Base-by-base conservation (phyloP, 2,329 filamentous ascomycete species). In the Metarhizium anisopliae region DNA sequence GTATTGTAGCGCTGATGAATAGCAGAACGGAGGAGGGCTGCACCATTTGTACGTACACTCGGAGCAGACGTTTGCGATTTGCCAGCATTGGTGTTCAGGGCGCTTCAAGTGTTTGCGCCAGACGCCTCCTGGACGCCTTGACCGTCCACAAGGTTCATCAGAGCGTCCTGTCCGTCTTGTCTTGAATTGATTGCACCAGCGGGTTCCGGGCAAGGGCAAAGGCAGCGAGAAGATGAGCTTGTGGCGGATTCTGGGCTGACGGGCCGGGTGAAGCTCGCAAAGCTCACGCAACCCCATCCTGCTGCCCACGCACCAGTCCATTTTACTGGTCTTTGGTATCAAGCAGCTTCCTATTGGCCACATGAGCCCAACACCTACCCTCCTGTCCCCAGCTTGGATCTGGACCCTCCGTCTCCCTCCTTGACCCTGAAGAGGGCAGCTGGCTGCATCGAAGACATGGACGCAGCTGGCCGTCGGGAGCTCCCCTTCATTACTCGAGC, bases 71-170 rank as follows among this genome's bases (percentile, higher is more conserved):
- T 40, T 18, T 52, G 50, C 25, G 13, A 53, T 53, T 47, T 47
- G 51, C 40, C 43, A 32, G 8, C 38, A 18, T 40, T 40, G 36
- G 10, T 32, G 47, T 30, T 51, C 16, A 40, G 40, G 43, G 54
- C 42, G 54, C 54, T 30, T 49, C 13, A 30, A 30, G 25, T 49
- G 45, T 30, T 30, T 55, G 45, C 50, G 54, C 36, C 54, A 42
- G 54, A 56, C 51, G 55, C 55, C 55, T 53, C 55, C 50, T 32
- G 50, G 51, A 40, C 55, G 54, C 54, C 54, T 16, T 47, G 53
- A 45, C 53, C 51, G 43, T 40, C 42, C 11, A 42, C 42, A 47
- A 13, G 30, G 42, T 36, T 36, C 43, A 18, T 53, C 30, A 18
- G 14, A 36, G 40, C 40, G 42, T 45, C 51, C 45, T n/a, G 36